phyloP scores from a whole-genome alignment of 495 filamentous ascomycete species.

The Penicillium egyptiacum region DNA sequence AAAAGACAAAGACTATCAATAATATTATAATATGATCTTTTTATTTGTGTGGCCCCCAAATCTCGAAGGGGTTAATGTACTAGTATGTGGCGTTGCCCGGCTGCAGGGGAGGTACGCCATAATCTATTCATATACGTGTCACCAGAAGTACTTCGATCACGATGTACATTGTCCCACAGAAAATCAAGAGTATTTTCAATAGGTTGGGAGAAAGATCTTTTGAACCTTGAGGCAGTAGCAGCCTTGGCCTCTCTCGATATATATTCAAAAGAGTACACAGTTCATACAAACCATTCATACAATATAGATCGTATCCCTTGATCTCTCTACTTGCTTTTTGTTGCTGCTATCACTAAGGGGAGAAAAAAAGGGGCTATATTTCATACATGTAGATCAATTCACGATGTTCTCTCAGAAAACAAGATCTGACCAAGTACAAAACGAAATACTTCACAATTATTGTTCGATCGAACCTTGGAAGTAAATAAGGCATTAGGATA shows the following conservation, averaged over 20 bases:
- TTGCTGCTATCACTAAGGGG: neutral
- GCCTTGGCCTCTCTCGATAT: neutral
- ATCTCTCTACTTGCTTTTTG: neutral
- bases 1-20: neutral
- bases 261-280: neutral
- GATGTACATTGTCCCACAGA: neutral
- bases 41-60: neutral
- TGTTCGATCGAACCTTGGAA: neutral
- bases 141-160: neutral
- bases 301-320: neutral
- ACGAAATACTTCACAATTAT: neutral
- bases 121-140: conserved; percentile 5
- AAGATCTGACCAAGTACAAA: neutral
- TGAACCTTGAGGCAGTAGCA: neutral
- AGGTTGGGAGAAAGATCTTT: neutral
- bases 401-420: neutral
- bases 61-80: neutral
- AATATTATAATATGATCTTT: neutral
- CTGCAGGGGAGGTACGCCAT: conserved; percentile 1
- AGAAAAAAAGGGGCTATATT: neutral
- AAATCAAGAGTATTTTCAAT: neutral
- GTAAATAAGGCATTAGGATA: neutral
- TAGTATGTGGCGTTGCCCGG: neutral
- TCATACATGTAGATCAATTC: neutral
- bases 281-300: neutral